Conservation (phyloP, 2,329 filamentous ascomycete genomes). For the Incumbomyces delicatus region DNA sequence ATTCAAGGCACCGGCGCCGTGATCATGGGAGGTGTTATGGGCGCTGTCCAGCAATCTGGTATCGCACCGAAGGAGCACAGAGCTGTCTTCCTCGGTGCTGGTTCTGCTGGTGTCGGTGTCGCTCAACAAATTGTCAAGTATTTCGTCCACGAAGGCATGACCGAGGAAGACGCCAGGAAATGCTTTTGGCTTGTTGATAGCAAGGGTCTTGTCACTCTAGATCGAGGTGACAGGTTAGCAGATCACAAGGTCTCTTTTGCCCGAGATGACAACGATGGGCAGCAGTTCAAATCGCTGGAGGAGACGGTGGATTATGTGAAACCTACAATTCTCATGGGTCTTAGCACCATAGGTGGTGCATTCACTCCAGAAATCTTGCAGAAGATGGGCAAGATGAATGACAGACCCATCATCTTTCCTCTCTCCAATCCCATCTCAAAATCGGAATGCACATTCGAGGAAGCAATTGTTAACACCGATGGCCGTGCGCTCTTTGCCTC, state of each 20-base stretch:
- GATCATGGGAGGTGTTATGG: slow-evolving; percentile 72
- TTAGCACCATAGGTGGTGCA: slow-evolving; percentile 87
- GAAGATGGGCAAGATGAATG: slow-evolving; percentile 52
- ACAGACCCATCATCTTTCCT: slow-evolving; percentile 85
- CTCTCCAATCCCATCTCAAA: slow-evolving; percentile 93
- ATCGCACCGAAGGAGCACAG: slow-evolving; percentile 82
- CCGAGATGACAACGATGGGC: slow-evolving; percentile 53
- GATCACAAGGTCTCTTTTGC: slow-evolving; percentile 71
- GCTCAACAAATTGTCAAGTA: slow-evolving; percentile 96
- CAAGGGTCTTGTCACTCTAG: slow-evolving; percentile 84
- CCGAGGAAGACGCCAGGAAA: slow-evolving; percentile 73
- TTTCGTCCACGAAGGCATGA: slow-evolving; percentile 85
- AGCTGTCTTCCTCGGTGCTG: slow-evolving; percentile 91
- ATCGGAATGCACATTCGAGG: slow-evolving; percentile 95
- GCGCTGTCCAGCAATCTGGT: slow-evolving; percentile 70
- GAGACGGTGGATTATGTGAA: slow-evolving; percentile 91
- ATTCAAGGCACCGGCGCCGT: slow-evolving; percentile 96
- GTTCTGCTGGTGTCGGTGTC: slow-evolving; percentile 91
- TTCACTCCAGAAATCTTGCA: slow-evolving; percentile 83
- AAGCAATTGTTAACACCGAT: slow-evolving; percentile 82
- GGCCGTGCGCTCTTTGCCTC: slow-evolving; percentile 89
- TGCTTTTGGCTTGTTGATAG: slow-evolving; percentile 98
- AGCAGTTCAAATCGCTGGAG: slow-evolving; percentile 66
- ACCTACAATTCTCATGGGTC: slow-evolving; percentile 86
- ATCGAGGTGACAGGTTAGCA: slow-evolving; percentile 87